Conservation (phyloP, 164 flowering plant species). For the Vitis vinifera region ASM3070453v1 NC_081807.1:4801501-4802000, state of each 20-base stretch:
- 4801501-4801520: too few species aligned
- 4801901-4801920: too few species aligned
- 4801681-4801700: constrained; percentile 35
- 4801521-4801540: constrained; percentile 9
- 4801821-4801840: too few species aligned
- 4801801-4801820: too few species aligned
- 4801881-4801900: too few species aligned
- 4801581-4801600: constrained; percentile 71
- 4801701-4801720: constrained; percentile 29
- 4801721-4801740: constrained; percentile 26
- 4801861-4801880: too few species aligned
- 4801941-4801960: too few species aligned
- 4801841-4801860: too few species aligned
- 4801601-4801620: constrained; percentile 98
- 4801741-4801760: constrained; percentile 36
- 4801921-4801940: too few species aligned
- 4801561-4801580: constrained; percentile 61
- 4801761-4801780: constrained; percentile 12
- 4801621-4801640: constrained; percentile 77
- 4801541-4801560: constrained; percentile 83
- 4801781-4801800: constrained; percentile 38
- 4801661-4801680: constrained; percentile 37
- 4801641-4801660: constrained; percentile 32
- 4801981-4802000: too few species aligned
- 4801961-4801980: too few species aligned